Conservation (phyloP, 2,329 filamentous ascomycete genomes). For the Fusarium staphyleae region DNA sequence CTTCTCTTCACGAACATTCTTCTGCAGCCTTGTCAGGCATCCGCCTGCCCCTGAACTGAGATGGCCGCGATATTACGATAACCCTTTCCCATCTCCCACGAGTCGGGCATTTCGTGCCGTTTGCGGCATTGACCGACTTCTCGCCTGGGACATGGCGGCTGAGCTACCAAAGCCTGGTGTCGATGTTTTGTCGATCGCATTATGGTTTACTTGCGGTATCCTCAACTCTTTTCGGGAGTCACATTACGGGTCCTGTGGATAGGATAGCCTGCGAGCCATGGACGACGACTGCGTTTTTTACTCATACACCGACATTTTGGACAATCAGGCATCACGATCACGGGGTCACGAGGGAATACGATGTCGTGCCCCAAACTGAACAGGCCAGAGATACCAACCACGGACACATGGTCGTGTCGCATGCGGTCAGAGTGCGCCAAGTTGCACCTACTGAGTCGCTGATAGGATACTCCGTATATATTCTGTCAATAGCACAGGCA, state of each 20-base stretch:
- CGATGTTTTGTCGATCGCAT: background rate
- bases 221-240: background rate
- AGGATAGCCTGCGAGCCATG: slow-evolving; percentile 16
- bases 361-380: slow-evolving; percentile 21
- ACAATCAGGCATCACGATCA: slow-evolving; percentile 33
- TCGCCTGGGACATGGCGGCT: background rate
- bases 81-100: slow-evolving; percentile 1
- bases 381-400: slow-evolving; percentile 19
- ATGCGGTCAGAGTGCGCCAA: slow-evolving; percentile 33
- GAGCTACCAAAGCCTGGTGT: slow-evolving; percentile 13
- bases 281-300: slow-evolving; percentile 9
- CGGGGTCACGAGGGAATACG: slow-evolving; percentile 30
- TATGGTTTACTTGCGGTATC: slow-evolving; percentile 1
- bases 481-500: slow-evolving; percentile 7
- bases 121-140: background rate
- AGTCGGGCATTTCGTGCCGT: background rate
- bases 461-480: slow-evolving; percentile 19
- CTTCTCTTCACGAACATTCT: slow-evolving; percentile 33
- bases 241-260: slow-evolving; percentile 26
- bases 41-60: slow-evolving; percentile 11
- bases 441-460: slow-evolving; percentile 5
- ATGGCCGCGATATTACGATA: slow-evolving; percentile 6
- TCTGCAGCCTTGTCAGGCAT: slow-evolving; percentile 41
- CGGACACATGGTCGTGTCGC: slow-evolving; percentile 30
- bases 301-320: slow-evolving; percentile 41